phyloP scores from a whole-genome alignment of 208 protist genomes.

The Leishmania tropica region DNA sequence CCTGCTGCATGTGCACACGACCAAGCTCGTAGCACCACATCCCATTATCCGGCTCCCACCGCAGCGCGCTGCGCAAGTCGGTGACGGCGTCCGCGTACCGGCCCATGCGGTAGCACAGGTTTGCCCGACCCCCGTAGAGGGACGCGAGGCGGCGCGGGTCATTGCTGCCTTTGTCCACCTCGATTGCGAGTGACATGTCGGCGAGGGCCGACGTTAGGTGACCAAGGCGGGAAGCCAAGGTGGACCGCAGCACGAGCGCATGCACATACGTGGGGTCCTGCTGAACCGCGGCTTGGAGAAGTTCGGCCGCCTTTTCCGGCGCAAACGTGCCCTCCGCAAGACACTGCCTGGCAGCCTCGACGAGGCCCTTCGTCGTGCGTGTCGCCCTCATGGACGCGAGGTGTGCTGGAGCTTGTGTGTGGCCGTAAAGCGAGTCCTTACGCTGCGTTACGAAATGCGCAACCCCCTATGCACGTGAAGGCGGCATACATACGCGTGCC shows the following conservation, averaged over 20 bases:
- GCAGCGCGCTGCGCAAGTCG: conserved; percentile 69
- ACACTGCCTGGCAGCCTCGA: conserved; percentile 48
- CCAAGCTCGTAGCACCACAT: conserved; percentile 83
- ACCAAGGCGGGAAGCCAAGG: conserved; percentile 35
- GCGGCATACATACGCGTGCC: neutral
- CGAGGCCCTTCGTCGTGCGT: conserved; percentile 30
- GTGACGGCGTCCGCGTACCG: conserved; percentile 53
- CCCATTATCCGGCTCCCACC: conserved; percentile 86
- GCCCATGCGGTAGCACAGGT: conserved; percentile 47
- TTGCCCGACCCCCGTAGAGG: conserved; percentile 67
- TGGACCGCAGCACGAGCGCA: conserved; percentile 56
- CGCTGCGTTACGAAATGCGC: neutral
- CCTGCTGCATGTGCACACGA: conserved; percentile 45
- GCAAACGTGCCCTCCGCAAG: conserved; percentile 48
- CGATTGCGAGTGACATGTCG: conserved; percentile 74
- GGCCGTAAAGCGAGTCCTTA: neutral
- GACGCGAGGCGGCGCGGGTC: conserved; percentile 57
- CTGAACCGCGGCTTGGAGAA: conserved; percentile 47
- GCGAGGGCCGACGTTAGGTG: conserved; percentile 47
- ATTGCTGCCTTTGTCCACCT: conserved; percentile 56
- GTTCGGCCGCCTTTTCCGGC: conserved; percentile 33
- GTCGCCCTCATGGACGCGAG: conserved; percentile 13
- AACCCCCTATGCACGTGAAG: neutral
- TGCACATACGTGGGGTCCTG: conserved; percentile 52
- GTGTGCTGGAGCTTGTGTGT: neutral